Conservation (phyloP, 2,329 filamentous ascomycete genomes). For the Alternaria hordeiaustralica region DNA sequence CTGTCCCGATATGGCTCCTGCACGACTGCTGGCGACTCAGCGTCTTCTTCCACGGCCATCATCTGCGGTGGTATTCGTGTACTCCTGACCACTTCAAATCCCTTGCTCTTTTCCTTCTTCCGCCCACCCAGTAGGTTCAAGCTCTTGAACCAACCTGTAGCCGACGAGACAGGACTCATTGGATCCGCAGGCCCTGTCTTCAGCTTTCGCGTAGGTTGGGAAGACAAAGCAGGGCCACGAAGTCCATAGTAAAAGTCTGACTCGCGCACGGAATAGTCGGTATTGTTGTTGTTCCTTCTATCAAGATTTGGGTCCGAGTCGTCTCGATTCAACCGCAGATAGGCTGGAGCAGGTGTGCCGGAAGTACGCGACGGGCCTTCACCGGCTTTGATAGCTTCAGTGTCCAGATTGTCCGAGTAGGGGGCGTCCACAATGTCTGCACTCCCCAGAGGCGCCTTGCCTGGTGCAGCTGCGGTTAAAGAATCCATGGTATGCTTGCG, state of each 20-base stretch:
- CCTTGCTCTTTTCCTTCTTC: conserved; percentile 92
- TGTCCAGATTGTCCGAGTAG: conserved; percentile 53
- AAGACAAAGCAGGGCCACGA: conserved; percentile 83
- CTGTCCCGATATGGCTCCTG: conserved; percentile 62
- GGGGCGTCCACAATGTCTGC: conserved; percentile 56
- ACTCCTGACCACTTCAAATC: conserved; percentile 95
- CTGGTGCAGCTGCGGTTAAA: conserved; percentile 56
- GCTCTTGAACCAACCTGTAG: conserved; percentile 84
- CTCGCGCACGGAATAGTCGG: conserved; percentile 92
- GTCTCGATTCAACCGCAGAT: conserved; percentile 56
- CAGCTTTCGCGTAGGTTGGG: conserved; percentile 79
- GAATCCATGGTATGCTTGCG: conserved; percentile 64
- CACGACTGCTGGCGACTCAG: conserved; percentile 50
- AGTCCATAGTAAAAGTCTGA: conserved; percentile 97
- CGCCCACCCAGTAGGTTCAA: conserved; percentile 74
- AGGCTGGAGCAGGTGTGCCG: conserved; percentile 54
- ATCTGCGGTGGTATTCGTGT: conserved; percentile 78
- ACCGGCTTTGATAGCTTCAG: conserved; percentile 35
- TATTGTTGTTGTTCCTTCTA: conserved; percentile 59
- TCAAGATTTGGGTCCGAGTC: conserved; percentile 63
- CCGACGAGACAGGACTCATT: conserved; percentile 86
- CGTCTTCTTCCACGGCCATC: conserved; percentile 69
- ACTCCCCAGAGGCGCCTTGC: conserved; percentile 54
- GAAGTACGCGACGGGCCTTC: conserved; percentile 44
- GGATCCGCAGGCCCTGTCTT: conserved; percentile 96